Evolutionary conservation across 202 grass and related monocot species (phyloP).

Genomic region (Carex sylvatica): DNA sequence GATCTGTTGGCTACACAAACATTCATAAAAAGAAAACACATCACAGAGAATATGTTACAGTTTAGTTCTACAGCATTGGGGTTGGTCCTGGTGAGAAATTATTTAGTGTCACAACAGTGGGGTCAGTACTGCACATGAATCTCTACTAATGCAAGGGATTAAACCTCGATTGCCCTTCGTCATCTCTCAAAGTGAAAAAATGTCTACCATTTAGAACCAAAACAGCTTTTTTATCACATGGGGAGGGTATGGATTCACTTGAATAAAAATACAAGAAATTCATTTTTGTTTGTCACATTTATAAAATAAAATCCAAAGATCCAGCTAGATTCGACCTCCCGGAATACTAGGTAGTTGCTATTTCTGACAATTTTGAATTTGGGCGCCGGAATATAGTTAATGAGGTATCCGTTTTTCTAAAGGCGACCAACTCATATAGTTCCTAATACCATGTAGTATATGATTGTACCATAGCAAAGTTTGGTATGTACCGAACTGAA

Average conservation of each 20-base stretch:
- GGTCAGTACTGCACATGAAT: background rate
- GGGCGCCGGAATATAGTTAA: background rate
- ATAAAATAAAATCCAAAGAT: background rate
- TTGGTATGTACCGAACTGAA: background rate
- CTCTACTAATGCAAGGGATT: background rate
- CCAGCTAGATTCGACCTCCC: background rate
- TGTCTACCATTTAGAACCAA: background rate
- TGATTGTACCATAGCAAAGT: background rate
- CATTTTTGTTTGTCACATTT: background rate
- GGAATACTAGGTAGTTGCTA: background rate
- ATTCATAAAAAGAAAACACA: background rate
- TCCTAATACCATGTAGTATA: conserved; percentile 8
- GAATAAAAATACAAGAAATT: background rate
- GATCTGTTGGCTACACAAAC: background rate
- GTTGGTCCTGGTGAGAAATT: background rate
- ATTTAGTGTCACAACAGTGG: background rate
- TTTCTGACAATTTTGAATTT: background rate
- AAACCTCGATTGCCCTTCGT: background rate
- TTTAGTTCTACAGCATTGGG: background rate
- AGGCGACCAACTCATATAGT: background rate
- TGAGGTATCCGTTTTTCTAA: background rate
- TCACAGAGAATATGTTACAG: background rate
- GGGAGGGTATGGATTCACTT: background rate
- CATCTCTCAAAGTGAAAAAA: background rate
- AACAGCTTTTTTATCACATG: background rate